These are phyloP conservation scores for Carallia brachiata DNA, from an alignment of 345 rosid genomes.

Conservation along the genomic window DNA sequence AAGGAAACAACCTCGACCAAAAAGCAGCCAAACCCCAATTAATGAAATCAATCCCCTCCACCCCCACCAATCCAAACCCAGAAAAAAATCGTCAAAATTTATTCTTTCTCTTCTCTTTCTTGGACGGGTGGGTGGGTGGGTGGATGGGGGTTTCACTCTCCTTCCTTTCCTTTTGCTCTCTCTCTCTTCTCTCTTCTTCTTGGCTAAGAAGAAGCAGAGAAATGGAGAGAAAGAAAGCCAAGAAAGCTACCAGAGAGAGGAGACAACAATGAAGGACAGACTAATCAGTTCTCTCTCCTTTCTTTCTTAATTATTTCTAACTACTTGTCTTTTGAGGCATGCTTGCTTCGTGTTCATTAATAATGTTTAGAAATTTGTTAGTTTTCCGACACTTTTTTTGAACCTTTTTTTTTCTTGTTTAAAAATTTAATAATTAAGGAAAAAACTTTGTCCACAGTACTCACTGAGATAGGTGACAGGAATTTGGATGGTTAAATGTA, in stretches of 20 bases:
- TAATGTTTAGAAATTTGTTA: no score
- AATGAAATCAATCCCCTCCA: background rate
- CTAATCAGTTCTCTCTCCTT: constrained; percentile 12
- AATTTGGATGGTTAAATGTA: no score
- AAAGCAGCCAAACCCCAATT: constrained; percentile 8
- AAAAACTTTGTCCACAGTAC: background rate
- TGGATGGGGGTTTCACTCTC: no score
- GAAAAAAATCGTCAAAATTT: background rate
- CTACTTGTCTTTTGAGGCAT: background rate
- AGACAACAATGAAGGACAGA: background rate
- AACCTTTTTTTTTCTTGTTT: background rate
- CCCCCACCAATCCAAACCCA: background rate
- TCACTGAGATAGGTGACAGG: no score
- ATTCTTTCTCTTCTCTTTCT: background rate
- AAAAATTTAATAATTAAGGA: background rate
- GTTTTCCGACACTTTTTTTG: background rate
- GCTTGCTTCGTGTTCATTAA: background rate
- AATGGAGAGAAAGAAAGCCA: constrained; percentile 34
- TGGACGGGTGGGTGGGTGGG: background rate
- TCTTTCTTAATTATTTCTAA: background rate
- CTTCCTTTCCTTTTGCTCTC: background rate
- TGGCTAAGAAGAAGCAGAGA: constrained; percentile 34
- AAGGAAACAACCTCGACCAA: background rate
- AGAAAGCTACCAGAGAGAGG: background rate
- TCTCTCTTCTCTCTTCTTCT: constrained; percentile 15